phyloP scores from a whole-genome alignment of 208 protist genomes.

The Giardia muris region DNA sequence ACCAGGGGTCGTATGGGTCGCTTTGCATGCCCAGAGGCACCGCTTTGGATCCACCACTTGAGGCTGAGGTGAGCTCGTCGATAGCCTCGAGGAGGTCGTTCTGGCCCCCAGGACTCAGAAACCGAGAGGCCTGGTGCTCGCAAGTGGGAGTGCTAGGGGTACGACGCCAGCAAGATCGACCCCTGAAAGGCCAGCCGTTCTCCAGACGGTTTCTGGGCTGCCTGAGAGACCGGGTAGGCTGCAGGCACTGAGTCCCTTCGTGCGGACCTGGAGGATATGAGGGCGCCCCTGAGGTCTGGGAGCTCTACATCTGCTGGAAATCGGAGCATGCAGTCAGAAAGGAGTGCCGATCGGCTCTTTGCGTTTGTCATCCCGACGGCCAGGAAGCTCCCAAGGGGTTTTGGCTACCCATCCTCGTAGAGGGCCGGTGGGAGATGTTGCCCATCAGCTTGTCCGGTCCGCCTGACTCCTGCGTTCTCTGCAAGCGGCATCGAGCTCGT shows the following conservation, averaged over 20 bases:
- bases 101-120: constrained; percentile 23
- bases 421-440: constrained; percentile 95
- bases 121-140: background rate
- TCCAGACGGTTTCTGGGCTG: constrained; percentile 63
- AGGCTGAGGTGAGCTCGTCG: constrained; percentile 72
- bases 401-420: constrained; percentile 95
- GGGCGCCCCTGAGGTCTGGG: constrained; percentile 82
- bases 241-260: constrained; percentile 66
- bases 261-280: constrained; percentile 97
- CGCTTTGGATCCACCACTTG: constrained; percentile 63
- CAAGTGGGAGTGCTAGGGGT: constrained; percentile 53
- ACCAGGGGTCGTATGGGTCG: background rate
- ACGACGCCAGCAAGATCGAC: constrained; percentile 70
- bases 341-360: constrained; percentile 96
- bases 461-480: constrained; percentile 64
- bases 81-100: constrained; percentile 60
- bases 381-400: constrained; percentile 94
- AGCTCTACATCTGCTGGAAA: constrained; percentile 73
- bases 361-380: constrained; percentile 98
- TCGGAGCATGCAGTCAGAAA: constrained; percentile 87
- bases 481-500: constrained; percentile 74
- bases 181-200: constrained; percentile 92
- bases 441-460: constrained; percentile 78
- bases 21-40: background rate
- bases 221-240: constrained; percentile 66